Conservation (phyloP, 768 basidiomycete species). For the Pleurotus platypus region DNA sequence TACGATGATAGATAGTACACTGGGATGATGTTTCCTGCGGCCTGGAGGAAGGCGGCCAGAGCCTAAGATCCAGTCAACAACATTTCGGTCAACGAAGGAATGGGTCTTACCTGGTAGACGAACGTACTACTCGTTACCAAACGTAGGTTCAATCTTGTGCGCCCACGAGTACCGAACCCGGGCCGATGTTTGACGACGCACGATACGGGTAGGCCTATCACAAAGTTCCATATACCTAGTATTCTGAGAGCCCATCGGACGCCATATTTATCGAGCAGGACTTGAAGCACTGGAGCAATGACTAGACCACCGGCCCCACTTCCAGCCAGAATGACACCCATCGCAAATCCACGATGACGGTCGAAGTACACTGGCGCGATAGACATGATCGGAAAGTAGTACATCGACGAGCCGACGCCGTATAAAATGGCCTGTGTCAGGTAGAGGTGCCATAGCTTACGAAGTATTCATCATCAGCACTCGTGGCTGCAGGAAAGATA, state of each 20-base stretch:
- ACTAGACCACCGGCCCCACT: slow-evolving; percentile 41
- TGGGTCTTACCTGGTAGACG: slow-evolving; percentile 28
- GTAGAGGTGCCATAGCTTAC: slow-evolving; percentile 40
- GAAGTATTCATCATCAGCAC: neutral
- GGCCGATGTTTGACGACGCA: slow-evolving; percentile 26
- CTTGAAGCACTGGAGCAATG: slow-evolving; percentile 34
- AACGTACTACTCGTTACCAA: slow-evolving; percentile 38
- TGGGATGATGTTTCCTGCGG: slow-evolving; percentile 41
- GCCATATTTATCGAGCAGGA: slow-evolving; percentile 30
- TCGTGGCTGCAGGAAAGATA: too few relatives aligned
- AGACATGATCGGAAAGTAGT: slow-evolving; percentile 41
- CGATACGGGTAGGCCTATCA: slow-evolving; percentile 31
- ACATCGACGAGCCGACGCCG: slow-evolving; percentile 38
- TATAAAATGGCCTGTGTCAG: slow-evolving; percentile 38
- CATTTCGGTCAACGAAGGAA: neutral
- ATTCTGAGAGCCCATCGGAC: slow-evolving; percentile 32
- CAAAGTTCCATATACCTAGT: slow-evolving; percentile 38
- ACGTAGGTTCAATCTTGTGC: slow-evolving; percentile 29
- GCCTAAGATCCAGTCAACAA: slow-evolving; percentile 18
- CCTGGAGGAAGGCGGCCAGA: slow-evolving; percentile 37
- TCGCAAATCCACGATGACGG: slow-evolving; percentile 40
- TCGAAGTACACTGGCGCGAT: slow-evolving; percentile 40
- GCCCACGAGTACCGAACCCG: slow-evolving; percentile 18
- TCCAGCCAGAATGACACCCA: slow-evolving; percentile 39
- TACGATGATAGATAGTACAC: slow-evolving; percentile 41